Evolutionary conservation across 1,284 basidiomycete genomes (phyloP).

Genomic region (Trametes hirsuta): DNA sequence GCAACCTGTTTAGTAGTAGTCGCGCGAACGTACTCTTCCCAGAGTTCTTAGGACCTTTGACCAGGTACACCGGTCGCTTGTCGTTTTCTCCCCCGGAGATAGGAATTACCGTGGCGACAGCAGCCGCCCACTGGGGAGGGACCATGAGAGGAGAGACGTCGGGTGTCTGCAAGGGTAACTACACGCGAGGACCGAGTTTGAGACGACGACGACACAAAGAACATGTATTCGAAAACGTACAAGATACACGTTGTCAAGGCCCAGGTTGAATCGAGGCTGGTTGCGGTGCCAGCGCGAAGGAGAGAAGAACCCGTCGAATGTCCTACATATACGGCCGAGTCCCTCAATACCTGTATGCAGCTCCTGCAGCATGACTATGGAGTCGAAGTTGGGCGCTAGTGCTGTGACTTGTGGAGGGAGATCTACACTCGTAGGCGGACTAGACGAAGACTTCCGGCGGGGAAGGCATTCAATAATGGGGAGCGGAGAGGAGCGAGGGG

Average conservation of each 20-base stretch:
- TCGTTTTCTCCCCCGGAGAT: not conserved
- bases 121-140: constrained; percentile 60
- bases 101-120: constrained; percentile 37
- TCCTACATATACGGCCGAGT: constrained; percentile 61
- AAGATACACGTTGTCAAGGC: constrained; percentile 56
- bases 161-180: constrained; percentile 47
- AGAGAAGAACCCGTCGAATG: constrained; percentile 62
- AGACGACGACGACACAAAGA: not conserved
- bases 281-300: constrained; percentile 42
- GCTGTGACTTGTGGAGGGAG: constrained; percentile 19
- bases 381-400: constrained; percentile 21
- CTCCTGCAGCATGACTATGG: constrained; percentile 58
- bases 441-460: not conserved
- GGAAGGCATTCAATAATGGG: constrained; percentile 51
- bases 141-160: constrained; percentile 53
- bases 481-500: constrained; percentile 68
- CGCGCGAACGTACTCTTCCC: constrained; percentile 91
- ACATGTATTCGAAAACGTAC: constrained; percentile 42
- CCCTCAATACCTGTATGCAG: constrained; percentile 62
- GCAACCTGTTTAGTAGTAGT: constrained; percentile 73
- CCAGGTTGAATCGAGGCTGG: constrained; percentile 37
- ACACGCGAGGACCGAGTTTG: not conserved
- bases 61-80: constrained; percentile 47
- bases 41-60: constrained; percentile 85
- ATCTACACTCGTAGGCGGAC: not conserved